Conservation (phyloP, 208 protist species). For the Leptomonas pyrrhocoris region DNA sequence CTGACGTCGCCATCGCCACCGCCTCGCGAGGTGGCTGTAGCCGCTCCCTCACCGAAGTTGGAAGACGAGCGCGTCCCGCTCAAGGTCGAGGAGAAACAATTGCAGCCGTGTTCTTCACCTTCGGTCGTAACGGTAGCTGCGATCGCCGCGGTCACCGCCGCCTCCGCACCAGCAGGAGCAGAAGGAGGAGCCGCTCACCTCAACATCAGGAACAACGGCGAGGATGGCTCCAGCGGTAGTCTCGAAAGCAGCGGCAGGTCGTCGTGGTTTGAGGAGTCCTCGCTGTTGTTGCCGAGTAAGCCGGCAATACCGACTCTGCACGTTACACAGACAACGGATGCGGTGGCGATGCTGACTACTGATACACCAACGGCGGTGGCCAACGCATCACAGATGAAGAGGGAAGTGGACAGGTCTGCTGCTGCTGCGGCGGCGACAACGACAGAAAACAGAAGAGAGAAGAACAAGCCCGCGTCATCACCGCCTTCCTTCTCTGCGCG, state of each 20-base stretch:
- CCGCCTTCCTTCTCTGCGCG: not conserved
- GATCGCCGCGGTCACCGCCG: no score
- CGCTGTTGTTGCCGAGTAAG: slow-evolving; percentile 2
- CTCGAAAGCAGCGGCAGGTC: slow-evolving; percentile 9
- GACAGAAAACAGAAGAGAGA: not conserved
- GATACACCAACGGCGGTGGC: not conserved
- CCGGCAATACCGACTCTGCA: not conserved
- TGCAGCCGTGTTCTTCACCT: no score
- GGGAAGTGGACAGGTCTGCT: not conserved
- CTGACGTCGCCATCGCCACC: not conserved
- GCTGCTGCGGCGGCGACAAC: not conserved
- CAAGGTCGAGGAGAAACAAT: no score
- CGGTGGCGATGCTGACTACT: not conserved
- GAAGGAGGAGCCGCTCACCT: not conserved
- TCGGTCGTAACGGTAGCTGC: no score
- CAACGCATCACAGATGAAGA: not conserved
- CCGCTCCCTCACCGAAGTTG: not conserved
- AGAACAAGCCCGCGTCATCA: not conserved
- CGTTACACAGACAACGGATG: not conserved
- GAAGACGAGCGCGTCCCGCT: no score
- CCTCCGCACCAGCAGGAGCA: not conserved
- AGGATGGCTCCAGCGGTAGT: not conserved
- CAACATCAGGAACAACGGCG: not conserved
- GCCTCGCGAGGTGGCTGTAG: not conserved
- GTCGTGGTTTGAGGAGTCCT: slow-evolving; percentile 13